phyloP scores from a whole-genome alignment of 2,329 filamentous ascomycete species.

The Clonostachys rhizophaga region DNA sequence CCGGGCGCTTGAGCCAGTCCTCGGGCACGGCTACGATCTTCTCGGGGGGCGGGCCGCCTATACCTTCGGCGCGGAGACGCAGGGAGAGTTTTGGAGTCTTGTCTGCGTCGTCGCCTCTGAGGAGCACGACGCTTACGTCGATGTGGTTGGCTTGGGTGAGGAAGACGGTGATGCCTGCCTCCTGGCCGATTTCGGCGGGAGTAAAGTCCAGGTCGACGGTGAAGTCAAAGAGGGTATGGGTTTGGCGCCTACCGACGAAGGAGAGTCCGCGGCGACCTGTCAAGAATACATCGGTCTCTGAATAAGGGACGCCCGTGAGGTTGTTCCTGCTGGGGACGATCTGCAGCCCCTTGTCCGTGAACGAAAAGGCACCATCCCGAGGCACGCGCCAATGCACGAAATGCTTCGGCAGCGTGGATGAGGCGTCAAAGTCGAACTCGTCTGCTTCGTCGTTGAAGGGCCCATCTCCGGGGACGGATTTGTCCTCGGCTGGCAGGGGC shows the following conservation, averaged over 20 bases:
- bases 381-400: constrained; percentile 43
- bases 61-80: constrained; percentile 17
- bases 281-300: neutral
- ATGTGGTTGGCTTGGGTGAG: constrained; percentile 48
- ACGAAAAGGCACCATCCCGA: constrained; percentile 24
- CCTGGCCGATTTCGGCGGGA: constrained; percentile 29
- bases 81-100: neutral
- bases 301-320: constrained; percentile 6
- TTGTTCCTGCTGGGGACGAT: constrained; percentile 9
- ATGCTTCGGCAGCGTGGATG: constrained; percentile 30
- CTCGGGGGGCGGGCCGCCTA: constrained; percentile 7
- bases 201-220: constrained; percentile 37
- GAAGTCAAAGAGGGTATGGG: constrained; percentile 48
- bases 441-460: constrained; percentile 30
- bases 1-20: neutral
- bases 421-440: constrained; percentile 30
- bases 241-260: constrained; percentile 49
- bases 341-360: constrained; percentile 21
- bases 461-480: constrained; percentile 22
- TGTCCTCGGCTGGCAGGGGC: constrained; percentile 24
- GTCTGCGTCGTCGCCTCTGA: neutral
- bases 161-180: constrained; percentile 48
- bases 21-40: constrained; percentile 1
- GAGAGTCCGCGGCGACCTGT: constrained; percentile 12
- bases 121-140: constrained; percentile 34